Percentiles rank a stretch among this genome's conserved stretches.
phyloP scores from a whole-genome alignment of 108 stramenopile species.

The Stephanodiscus triporus region DNA sequence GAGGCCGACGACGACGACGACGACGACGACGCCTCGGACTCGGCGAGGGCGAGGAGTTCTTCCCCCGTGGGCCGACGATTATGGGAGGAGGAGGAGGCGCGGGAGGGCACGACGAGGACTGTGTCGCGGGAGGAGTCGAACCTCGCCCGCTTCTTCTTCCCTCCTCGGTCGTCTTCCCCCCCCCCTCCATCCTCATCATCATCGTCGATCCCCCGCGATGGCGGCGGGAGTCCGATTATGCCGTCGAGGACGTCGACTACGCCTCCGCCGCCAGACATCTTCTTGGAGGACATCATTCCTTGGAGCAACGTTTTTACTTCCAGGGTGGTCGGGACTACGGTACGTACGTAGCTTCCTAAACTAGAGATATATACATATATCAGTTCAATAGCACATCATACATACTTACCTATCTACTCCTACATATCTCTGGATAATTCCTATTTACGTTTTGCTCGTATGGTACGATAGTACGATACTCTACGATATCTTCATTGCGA shows the following conservation, averaged over 20 bases:
- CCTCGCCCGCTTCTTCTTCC: constrained; percentile 20
- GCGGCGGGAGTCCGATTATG: constrained; percentile 29
- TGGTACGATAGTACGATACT: no score
- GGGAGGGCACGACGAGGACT: constrained; percentile 44
- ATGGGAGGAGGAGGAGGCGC: neutral
- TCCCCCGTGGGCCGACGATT: neutral
- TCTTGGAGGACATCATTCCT: constrained; percentile 14
- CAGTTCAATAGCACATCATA: no score
- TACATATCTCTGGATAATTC: no score
- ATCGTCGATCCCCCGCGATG: neutral
- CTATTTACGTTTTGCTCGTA: no score
- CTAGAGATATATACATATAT: no score
- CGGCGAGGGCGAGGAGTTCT: constrained; percentile 68
- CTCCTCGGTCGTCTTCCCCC: neutral
- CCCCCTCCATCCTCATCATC: neutral
- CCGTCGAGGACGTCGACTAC: constrained; percentile 46
- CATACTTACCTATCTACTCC: no score
- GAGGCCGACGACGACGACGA: no score
- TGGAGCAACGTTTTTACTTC: no score
- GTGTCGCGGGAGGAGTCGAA: constrained; percentile 56
- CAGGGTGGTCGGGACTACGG: no score
- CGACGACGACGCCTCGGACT: constrained; percentile 44
- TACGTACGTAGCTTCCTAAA: no score
- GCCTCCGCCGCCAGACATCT: constrained; percentile 6
- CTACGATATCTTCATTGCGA: no score